Percentiles rank a stretch among this genome's conserved stretches.
phyloP scores from a whole-genome alignment of 1,139 yeast genomes.

The Zygoascus sp. region DNA sequence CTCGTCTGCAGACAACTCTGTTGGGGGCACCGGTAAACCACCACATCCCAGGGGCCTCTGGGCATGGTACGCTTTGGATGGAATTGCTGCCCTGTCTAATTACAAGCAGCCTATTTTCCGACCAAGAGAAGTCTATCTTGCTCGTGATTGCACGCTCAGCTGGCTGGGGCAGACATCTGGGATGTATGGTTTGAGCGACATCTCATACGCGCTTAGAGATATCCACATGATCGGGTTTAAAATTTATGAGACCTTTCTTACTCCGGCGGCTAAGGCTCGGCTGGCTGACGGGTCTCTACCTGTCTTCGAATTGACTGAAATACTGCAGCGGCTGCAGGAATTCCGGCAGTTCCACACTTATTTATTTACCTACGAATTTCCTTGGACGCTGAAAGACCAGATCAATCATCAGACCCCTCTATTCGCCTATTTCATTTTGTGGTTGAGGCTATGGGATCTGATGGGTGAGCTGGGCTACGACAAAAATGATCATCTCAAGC shows the following conservation, averaged over 20 bases:
- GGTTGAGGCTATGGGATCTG: slow-evolving; percentile 1
- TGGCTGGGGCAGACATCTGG: neutral
- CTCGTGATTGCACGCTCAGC: neutral
- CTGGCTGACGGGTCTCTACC: neutral
- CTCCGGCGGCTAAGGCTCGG: neutral
- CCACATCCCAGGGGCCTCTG: neutral
- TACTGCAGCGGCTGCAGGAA: neutral
- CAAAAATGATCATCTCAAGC: neutral
- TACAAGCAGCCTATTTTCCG: slow-evolving; percentile 2
- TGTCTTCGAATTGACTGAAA: neutral
- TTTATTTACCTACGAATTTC: neutral
- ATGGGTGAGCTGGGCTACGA: neutral
- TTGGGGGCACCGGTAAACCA: neutral
- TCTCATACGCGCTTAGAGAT: neutral
- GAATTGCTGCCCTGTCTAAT: neutral
- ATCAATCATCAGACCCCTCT: neutral
- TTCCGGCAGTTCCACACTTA: slow-evolving; percentile 3
- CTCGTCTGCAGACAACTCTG: neutral
- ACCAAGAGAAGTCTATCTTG: neutral
- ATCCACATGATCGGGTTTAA: neutral
- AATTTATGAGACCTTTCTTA: neutral
- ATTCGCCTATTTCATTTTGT: neutral
- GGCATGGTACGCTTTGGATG: slow-evolving; percentile 3
- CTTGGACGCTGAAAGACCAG: neutral
- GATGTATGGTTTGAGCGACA: neutral